Evolutionary conservation across 2,329 filamentous ascomycete species (phyloP), one percentile per base, ranked within the genome.

Genomic region (Cryoendolithus antarcticus): DNA sequence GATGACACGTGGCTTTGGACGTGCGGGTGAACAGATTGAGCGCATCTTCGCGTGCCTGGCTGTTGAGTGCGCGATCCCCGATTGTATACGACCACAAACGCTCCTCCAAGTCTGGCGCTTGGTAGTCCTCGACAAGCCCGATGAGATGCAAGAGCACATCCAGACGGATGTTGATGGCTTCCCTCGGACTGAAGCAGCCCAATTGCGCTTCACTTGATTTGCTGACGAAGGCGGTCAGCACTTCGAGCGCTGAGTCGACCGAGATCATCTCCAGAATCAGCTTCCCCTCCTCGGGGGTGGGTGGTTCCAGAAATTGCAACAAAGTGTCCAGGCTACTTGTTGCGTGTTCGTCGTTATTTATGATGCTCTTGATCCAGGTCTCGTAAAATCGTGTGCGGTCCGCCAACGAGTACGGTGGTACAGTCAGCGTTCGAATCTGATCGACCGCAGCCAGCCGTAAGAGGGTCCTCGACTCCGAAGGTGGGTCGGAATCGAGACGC

Each of bases 61-160:
- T 49, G 35, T 42, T 47, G 32, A 49, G 41, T 15, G 48, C 50
- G n/a, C 38, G 33, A 6, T 43, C 34, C 7, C 50, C 50, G 28
- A 47, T 37, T 2, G 47, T 42, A 32, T 38, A 43, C 2, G 38
- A 30, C 37, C 46, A 51, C 11, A 52, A 29, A 7, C 41, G 21
- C 30, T 42, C 24, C 32, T 38, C 34, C 8, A 39, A 30, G 3
- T 35, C 41, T 7, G 44, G 44, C 13, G 41, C 34, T 32, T 38
- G 31, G 4, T 38, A 28, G 6, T 21, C 24, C 6, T 27, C 38
- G 6, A 41, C 32, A 9, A 46, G 30, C n/a, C 41, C 36, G 30
- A 50, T 37, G 19, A 53, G 39, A 9, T 68, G 66, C 31, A 70
- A 66, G 12, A 83, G 67, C 49, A 84, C 82, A 1, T 77, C 70